Evolutionary conservation across 345 rosid species (phyloP), one percentile per base, ranked within the genome.

Genomic region (Citrus australasica): DNA sequence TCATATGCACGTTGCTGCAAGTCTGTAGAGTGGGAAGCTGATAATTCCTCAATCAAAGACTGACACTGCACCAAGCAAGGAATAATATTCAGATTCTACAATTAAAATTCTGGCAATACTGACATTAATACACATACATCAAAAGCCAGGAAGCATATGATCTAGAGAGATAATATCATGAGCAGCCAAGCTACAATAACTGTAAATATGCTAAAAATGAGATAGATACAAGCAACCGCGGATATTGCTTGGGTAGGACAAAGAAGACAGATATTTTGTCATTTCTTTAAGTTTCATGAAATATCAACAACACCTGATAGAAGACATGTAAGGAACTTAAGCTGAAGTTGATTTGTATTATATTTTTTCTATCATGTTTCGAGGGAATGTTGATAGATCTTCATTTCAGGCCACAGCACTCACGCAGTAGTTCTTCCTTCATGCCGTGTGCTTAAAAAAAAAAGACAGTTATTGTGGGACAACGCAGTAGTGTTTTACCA

Each of bases 1-100:
- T 96, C 99, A 82, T 96, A 96, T 9, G 98, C 98, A 78, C 98
- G 98, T 81, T 96, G 99, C 91, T 96, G 99, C 83, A 96, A 83
- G 85, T 96, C 99, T 74, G 98, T 90, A 76, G 98, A 96, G 86
- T 94, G 97, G 80, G 99, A 94, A 80, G 94, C 98, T 76, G 91
- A 84, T 79, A 90, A 84, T 84, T 92, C 98, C 84, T 94, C 99
- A 60, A 91, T 86, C 84, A 96, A 83, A 46, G 98, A 88, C 81
- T 96, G 98, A 79, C 95, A 96, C 98, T 96, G 89, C 86, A 90
- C 66, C 76, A 81, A 24, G 38, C 74, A 80, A 73, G 42, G 70
- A 64, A 77, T 16, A 3, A 53, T 17, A 11, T 35, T 65, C 35
- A 76, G 66, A 32, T n/a, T 48, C 27, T 24, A 53, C 28, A 56